Evolutionary conservation across 352 stramenopile genomes (phyloP).

Genomic region (Globisporangium yorkense): DNA sequence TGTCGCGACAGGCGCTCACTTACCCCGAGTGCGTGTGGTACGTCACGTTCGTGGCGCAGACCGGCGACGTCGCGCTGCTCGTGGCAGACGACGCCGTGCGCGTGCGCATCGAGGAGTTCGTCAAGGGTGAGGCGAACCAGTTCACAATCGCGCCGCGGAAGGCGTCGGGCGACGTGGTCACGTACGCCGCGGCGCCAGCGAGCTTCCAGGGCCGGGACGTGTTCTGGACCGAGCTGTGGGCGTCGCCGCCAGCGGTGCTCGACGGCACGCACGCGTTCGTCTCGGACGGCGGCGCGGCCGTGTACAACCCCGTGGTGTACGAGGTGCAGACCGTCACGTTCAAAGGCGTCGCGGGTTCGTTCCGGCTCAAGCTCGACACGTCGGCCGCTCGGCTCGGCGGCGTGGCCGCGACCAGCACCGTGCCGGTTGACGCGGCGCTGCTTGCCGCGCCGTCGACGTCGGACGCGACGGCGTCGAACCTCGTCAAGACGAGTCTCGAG

Average conservation of each 20-base stretch:
- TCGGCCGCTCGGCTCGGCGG: conserved; percentile 43
- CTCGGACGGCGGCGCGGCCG: conserved; percentile 86
- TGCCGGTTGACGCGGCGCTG: conserved; percentile 35
- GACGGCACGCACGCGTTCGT: conserved; percentile 90
- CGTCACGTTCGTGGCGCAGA: conserved; percentile 82
- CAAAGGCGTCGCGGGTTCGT: conserved; percentile 43
- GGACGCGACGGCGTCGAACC: conserved; percentile 50
- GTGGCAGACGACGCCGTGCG: conserved; percentile 35
- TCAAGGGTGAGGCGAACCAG: conserved; percentile 93
- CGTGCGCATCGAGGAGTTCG: conserved; percentile 80
- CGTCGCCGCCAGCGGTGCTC: conserved; percentile 58
- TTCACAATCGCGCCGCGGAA: conserved; percentile 94
- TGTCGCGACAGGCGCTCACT: conserved; percentile 50
- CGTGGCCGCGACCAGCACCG: conserved; percentile 31
- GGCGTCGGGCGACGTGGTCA: conserved; percentile 86
- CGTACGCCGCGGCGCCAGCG: conserved; percentile 68
- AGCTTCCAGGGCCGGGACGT: conserved; percentile 89
- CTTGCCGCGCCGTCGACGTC: conserved; percentile 26
- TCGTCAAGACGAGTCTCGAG: conserved; percentile 82
- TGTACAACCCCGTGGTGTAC: conserved; percentile 89
- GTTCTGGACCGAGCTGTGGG: conserved; percentile 96
- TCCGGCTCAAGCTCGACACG: conserved; percentile 77
- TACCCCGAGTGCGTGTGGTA: conserved; percentile 59
- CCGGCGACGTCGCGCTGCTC: conserved; percentile 78
- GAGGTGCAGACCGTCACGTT: conserved; percentile 89